Evolutionary conservation across 306 rosid genomes (phyloP).

Genomic region (Cucumis cinereus): DNA sequence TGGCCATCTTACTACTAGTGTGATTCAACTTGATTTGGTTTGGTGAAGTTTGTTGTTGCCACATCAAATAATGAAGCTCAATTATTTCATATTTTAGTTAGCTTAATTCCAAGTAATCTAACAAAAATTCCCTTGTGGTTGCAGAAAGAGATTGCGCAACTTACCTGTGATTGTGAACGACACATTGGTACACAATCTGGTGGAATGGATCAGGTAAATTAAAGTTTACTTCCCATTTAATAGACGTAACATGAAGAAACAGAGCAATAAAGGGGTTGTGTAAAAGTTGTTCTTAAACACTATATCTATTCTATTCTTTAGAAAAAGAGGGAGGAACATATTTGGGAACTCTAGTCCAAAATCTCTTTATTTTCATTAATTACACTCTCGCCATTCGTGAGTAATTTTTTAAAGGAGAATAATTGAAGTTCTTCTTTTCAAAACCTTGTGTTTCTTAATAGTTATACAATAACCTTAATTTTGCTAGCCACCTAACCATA

Average conservation of each 20-base stretch:
- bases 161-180: conserved; percentile 84
- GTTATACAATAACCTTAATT: neutral
- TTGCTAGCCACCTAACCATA: neutral
- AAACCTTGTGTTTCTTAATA: neutral
- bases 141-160: conserved; percentile 92
- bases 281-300: neutral
- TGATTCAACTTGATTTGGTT: neutral
- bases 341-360: neutral
- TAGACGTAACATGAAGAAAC: neutral
- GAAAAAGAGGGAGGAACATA: neutral
- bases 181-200: conserved; percentile 98
- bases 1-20: neutral
- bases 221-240: neutral
- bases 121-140: conserved; percentile 19
- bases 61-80: neutral
- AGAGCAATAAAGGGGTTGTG: neutral
- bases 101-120: conserved; percentile 9
- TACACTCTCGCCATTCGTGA: neutral
- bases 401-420: neutral
- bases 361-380: neutral
- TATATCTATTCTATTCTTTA: neutral
- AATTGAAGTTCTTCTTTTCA: neutral
- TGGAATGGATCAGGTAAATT: conserved; percentile 92
- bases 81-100: neutral
- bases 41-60: neutral